Base-by-base conservation (phyloP, 148 eudicot species). In the Chenopodium quinoa region DNA sequence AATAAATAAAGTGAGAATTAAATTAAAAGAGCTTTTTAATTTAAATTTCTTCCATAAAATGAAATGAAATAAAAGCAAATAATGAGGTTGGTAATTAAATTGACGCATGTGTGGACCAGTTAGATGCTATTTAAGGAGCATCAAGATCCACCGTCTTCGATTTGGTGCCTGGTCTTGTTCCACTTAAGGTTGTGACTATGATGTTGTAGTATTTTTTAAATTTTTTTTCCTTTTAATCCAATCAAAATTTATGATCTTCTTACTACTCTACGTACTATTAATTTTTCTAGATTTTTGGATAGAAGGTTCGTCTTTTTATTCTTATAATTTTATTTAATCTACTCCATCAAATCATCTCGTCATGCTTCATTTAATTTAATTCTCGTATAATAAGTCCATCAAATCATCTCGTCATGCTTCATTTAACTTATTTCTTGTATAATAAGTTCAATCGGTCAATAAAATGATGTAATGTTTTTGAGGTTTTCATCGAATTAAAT, bases 111-210 rank as follows among this genome's bases (percentile, higher is more conserved):
- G 80, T 76, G 80, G 75, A 62, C 56, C 80, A 46, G 70, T 48
- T 40, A 31, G 66, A 23, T 80, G 68, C 80, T 80, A 76, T 76
- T 84, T 76, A 79, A 73, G 83, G 83, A 63, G 83, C 83, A 80
- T 77, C 80, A 78, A 44, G 46, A 78, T 73, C 78, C 69, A 66
- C 58, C 75, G 63, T 72, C 85, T 73, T 65, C 64, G 78, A 78
- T 83, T 83, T 73, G 56, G 44, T 64, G 75, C 73, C 69, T 52
- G 50, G 40, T 71, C 71, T 71, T 78, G 40, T 71, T 60, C 81
- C 75, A 69, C 22, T 70, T 82, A 71, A 81, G 54, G 75, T 68
- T 52, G 20, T 66, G 74, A 40, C 80, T 16, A 70, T 72, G 58
- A 72, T 60, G 7, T 67, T 40, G 44, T 40, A 4, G 8, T 40